Evolutionary conservation across 306 rosid species (phyloP).

Genomic region (Carpinus fangiana): DNA sequence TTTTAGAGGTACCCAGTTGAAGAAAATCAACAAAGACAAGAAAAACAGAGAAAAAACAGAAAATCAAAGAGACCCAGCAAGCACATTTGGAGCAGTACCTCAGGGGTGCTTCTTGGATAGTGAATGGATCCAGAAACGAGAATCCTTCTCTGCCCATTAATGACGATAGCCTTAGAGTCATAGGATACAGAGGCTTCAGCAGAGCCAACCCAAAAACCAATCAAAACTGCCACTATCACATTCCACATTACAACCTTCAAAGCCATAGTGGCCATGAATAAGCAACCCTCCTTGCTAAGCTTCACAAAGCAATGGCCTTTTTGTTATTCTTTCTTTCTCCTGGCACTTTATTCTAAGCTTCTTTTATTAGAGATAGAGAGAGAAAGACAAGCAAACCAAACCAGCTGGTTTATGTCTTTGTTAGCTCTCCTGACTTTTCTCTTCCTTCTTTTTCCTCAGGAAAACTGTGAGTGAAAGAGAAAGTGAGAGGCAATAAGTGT

Average conservation of each 20-base stretch:
- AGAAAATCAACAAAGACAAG: constrained; percentile 18
- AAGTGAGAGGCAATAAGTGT: constrained; percentile 20
- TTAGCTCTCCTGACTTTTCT: background rate
- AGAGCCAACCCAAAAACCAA: constrained; percentile 42
- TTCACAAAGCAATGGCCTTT: constrained; percentile 42
- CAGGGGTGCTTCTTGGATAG: constrained; percentile 95
- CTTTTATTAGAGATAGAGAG: constrained; percentile 22
- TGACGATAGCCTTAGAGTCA: constrained; percentile 74
- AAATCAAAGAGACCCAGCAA: constrained; percentile 24
- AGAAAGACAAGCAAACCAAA: constrained; percentile 45
- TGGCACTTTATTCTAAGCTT: constrained; percentile 68
- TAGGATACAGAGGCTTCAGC: constrained; percentile 78
- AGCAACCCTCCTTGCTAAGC: constrained; percentile 21
- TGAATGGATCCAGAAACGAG: constrained; percentile 97
- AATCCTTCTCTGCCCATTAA: constrained; percentile 88
- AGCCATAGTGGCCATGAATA: constrained; percentile 43
- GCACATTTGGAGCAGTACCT: constrained; percentile 69
- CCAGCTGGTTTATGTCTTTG: constrained; percentile 27
- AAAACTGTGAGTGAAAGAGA: constrained; percentile 10
- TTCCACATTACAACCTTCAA: constrained; percentile 72
- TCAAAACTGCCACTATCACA: constrained; percentile 40
- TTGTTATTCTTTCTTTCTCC: constrained; percentile 24
- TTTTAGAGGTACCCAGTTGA: constrained; percentile 35
- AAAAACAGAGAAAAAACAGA: constrained; percentile 7
- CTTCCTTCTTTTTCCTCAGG: constrained; percentile 2